A percentile compares a stretch with the other conserved stretches of the same genome.
Conservation (phyloP, 805 yeast genomes). For the Vanderwaltozyma tropicalis region DNA sequence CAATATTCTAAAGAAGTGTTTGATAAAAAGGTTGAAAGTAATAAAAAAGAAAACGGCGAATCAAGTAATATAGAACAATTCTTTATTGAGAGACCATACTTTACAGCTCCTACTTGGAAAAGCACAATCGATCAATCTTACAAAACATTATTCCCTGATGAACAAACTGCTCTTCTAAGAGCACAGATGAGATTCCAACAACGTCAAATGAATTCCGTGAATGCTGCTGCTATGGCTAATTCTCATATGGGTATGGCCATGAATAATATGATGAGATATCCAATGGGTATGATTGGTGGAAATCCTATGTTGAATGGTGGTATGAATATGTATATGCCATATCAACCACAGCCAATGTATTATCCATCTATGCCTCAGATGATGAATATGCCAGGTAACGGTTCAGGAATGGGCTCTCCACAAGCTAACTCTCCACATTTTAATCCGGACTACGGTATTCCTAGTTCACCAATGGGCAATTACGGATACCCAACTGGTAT, state of each 20-base stretch:
- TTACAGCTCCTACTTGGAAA: conserved; percentile 72
- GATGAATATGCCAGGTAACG: conserved; percentile 14
- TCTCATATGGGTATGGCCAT: conserved; percentile 20
- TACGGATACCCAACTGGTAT: conserved; percentile 23
- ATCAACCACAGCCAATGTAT: conserved; percentile 28
- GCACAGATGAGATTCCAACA: conserved; percentile 25
- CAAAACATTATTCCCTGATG: conserved; percentile 40
- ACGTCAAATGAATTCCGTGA: conserved; percentile 22
- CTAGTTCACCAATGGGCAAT: conserved; percentile 13
- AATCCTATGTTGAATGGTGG: conserved; percentile 21
- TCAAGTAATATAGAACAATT: conserved; percentile 26
- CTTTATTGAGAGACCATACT: conserved; percentile 51
- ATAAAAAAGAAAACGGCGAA: conserved; percentile 4
- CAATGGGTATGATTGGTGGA: conserved; percentile 17
- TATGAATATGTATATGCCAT: conserved; percentile 27
- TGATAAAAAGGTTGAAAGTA: conserved; percentile 23
- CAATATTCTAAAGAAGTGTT: conserved; percentile 33
- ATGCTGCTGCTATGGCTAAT: conserved; percentile 10
- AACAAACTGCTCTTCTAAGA: conserved; percentile 20
- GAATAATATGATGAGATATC: conserved; percentile 26
- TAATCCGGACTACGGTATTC: conserved; percentile 19
- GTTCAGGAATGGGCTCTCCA: conserved; percentile 15
- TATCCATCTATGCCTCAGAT: conserved; percentile 26
- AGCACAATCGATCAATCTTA: conserved; percentile 48
- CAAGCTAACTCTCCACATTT: conserved; percentile 21